Conservation (phyloP, 495 filamentous ascomycete species). For the Apodospora peruviana region DNA sequence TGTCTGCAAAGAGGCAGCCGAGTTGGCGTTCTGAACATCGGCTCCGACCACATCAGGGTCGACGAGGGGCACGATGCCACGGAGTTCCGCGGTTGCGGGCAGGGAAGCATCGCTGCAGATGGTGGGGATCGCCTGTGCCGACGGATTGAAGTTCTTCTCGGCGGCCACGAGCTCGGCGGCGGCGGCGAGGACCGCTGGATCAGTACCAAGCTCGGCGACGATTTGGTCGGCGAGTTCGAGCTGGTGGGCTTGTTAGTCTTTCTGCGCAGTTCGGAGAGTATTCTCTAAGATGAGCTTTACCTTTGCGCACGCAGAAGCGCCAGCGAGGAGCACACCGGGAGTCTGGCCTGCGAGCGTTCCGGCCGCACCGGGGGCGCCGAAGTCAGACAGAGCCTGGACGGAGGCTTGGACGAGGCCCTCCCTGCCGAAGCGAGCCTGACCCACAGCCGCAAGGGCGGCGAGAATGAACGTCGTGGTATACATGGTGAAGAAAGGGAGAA, state of each 20-base stretch:
- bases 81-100: conserved; percentile 46
- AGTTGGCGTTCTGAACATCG: conserved; percentile 50
- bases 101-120: conserved; percentile 53
- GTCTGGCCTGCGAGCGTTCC: conserved; percentile 48
- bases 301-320: conserved; percentile 52
- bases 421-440: conserved; percentile 50
- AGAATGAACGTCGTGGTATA: conserved; percentile 17
- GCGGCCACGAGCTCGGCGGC: conserved; percentile 59
- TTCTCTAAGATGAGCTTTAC: conserved; percentile 13
- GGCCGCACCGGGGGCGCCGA: conserved; percentile 46
- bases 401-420: conserved; percentile 44
- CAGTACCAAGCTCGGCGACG: conserved; percentile 46
- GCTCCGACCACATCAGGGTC: conserved; percentile 51
- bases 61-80: conserved; percentile 55
- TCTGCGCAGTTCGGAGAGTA: background rate
- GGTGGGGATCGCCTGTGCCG: conserved; percentile 46
- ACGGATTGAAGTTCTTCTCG: conserved; percentile 64
- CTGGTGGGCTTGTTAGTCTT: conserved; percentile 19
- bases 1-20: conserved; percentile 34
- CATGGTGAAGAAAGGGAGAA: conserved; percentile 13
- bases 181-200: conserved; percentile 47
- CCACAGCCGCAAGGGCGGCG: conserved; percentile 31
- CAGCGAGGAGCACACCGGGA: conserved; percentile 49
- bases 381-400: conserved; percentile 39
- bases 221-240: conserved; percentile 55